phyloP scores from a whole-genome alignment of 768 basidiomycete species.

The Crassisporium funariophilum region DNA sequence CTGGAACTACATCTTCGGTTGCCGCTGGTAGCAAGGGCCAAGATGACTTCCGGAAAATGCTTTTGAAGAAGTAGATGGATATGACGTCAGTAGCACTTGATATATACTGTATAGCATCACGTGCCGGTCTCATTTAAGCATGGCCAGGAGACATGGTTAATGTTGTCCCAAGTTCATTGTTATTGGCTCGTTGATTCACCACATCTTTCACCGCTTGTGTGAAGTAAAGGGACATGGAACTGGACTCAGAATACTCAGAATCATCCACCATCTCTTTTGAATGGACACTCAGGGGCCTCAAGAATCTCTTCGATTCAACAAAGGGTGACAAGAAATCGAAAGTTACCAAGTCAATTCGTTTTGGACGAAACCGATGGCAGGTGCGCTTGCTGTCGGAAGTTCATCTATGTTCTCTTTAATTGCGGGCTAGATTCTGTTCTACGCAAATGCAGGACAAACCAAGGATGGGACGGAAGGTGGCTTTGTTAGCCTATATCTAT shows the following conservation, averaged over 20 bases:
- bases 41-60: slow-evolving; percentile 86
- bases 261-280: slow-evolving; percentile 64
- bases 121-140: too few relatives aligned
- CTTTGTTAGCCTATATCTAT: slow-evolving; percentile 77
- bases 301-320: slow-evolving; percentile 73
- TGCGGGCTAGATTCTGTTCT: slow-evolving; percentile 70
- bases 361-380: slow-evolving; percentile 80
- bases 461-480: slow-evolving; percentile 50
- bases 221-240: slow-evolving; percentile 13
- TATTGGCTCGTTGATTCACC: too few relatives aligned
- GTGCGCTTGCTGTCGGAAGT: too few relatives aligned
- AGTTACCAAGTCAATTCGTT: slow-evolving; percentile 72
- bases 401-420: slow-evolving; percentile 8
- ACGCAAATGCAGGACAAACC: slow-evolving; percentile 76
- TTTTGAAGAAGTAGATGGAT: slow-evolving; percentile 39
- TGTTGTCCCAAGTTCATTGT: too few relatives aligned
- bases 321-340: slow-evolving; percentile 81
- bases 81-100: too few relatives aligned
- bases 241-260: slow-evolving; percentile 46
- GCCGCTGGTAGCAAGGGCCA: slow-evolving; percentile 56
- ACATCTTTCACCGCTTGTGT: background rate
- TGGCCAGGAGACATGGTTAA: too few relatives aligned
- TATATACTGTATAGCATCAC: too few relatives aligned
- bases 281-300: slow-evolving; percentile 76
- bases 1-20: slow-evolving; percentile 21